Evolutionary conservation across 371 early-diverging fungal species (phyloP).

Genomic region (Rhizopus stolonifer): DNA sequence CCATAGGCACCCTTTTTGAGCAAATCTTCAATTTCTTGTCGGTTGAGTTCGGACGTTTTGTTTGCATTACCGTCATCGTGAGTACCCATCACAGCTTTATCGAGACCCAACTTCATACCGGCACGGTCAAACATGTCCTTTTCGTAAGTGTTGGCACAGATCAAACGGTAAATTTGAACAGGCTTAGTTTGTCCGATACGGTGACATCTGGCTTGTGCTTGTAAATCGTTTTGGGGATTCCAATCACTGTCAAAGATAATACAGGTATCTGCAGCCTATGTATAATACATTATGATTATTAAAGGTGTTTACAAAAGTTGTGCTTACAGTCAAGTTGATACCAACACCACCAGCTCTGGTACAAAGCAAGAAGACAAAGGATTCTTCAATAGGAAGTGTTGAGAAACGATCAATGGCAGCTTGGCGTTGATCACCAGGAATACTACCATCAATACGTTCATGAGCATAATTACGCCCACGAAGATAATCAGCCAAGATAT

Average conservation of each 20-base stretch:
- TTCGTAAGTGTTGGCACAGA: slow-evolving; percentile 93
- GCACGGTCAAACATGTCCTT: slow-evolving; percentile 97
- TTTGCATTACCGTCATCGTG: slow-evolving; percentile 8
- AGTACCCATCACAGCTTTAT: slow-evolving; percentile 77
- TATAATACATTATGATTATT: no score
- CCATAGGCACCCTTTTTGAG: slow-evolving; percentile 92
- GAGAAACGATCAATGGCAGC: slow-evolving; percentile 96
- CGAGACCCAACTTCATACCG: slow-evolving; percentile 90
- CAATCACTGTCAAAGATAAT: slow-evolving; percentile 96
- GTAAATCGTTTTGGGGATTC: slow-evolving; percentile 97
- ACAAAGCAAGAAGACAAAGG: slow-evolving; percentile 85
- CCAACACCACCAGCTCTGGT: slow-evolving; percentile 95
- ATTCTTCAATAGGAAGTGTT: slow-evolving; percentile 62
- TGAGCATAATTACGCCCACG: slow-evolving; percentile 72
- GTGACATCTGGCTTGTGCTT: slow-evolving; percentile 93
- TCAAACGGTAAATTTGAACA: slow-evolving; percentile 86
- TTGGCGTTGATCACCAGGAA: slow-evolving; percentile 88
- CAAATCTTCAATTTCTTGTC: slow-evolving; percentile 87
- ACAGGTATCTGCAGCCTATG: slow-evolving; percentile 89
- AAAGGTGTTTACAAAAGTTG: not conserved
- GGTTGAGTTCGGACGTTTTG: slow-evolving; percentile 45
- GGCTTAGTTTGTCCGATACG: slow-evolving; percentile 95
- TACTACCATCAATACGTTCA: slow-evolving; percentile 90
- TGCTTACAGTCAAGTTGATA: slow-evolving; percentile 77
- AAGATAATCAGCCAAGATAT: slow-evolving; percentile 91